Base-by-base conservation (phyloP, 495 filamentous ascomycete genomes). In the Aspergillus ostianus region DNA sequence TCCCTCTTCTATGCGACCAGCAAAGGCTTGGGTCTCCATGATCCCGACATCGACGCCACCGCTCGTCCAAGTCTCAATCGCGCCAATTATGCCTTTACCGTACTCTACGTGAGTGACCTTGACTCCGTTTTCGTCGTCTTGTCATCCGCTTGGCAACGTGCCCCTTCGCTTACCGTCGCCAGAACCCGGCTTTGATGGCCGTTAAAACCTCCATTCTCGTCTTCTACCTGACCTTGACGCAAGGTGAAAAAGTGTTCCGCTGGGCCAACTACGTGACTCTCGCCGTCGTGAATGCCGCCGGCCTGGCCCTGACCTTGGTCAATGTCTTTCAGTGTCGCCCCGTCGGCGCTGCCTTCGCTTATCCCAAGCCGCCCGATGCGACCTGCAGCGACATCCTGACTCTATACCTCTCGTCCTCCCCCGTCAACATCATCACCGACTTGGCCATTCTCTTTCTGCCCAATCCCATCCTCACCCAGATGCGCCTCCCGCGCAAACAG, bases 311-410 rank as follows among this genome's bases (percentile, higher is more conserved):
- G 64, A 94, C 91, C 3, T 78, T 97, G 47, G 77, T 96, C 70
- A 95, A 93, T 69, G 84, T 93, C 65, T 91, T 96, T 62, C 93
- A 96, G 77, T 98, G 93, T 70, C 71, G 70, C n/a, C 93, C 93
- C 4, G 71, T 92, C 49, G 61, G 69, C 36, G 88, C 87, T 47
- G 86, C 82, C 6, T 91, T 86, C 62, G 70, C 69, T 7, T 75
- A 80, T 68, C 71, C 78, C 56, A 26, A 74, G 18, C 70, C 77
- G 12, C 47, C 65, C 4, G 51, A 72, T 29, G 77, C 81, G 27
- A 71, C 73, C 13, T 95, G 91, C 66, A 88, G 82, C 60, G 86
- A 91, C 55, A 86, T 93, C 47, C 77, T 95, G 54, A 90, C 88
- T 30, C 81, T 93, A 51, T 95, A 92, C 70, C 85, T 93, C 20